These are phyloP conservation scores for Cordyceps cicadae DNA, from an alignment of 2,329 filamentous ascomycete genomes.

Conservation along the genomic window DNA sequence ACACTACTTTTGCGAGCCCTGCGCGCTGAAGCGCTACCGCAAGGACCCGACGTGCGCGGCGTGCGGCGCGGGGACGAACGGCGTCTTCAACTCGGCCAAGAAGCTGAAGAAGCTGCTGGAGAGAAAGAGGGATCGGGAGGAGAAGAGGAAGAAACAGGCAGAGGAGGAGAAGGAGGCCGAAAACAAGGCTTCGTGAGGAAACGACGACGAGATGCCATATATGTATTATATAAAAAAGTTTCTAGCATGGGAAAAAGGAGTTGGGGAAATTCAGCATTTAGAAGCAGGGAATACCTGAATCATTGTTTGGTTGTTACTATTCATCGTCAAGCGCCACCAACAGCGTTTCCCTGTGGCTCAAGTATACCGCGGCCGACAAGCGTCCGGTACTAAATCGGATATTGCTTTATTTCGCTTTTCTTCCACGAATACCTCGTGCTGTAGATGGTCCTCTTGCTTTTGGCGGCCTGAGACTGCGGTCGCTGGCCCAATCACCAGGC, in stretches of 20 bases:
- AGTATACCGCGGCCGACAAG: too few relatives aligned
- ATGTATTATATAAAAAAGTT: neutral
- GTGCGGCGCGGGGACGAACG: conserved; percentile 76
- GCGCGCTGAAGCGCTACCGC: conserved; percentile 77
- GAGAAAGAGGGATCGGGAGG: conserved; percentile 56
- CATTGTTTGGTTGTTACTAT: neutral
- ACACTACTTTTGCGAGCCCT: conserved; percentile 92
- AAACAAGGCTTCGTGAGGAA: neutral
- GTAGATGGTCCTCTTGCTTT: neutral
- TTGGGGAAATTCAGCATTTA: neutral
- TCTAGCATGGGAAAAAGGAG: neutral
- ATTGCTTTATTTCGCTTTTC: neutral
- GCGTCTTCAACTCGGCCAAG: conserved; percentile 84
- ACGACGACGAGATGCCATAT: neutral
- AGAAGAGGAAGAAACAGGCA: conserved; percentile 47
- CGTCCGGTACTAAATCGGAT: too few relatives aligned
- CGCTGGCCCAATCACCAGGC: neutral
- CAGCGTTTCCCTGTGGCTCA: neutral
- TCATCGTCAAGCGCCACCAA: neutral
- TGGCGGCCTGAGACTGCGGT: neutral
- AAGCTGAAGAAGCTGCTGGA: conserved; percentile 73
- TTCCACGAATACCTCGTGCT: neutral
- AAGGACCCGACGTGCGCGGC: conserved; percentile 81
- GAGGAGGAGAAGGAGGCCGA: conserved; percentile 43
- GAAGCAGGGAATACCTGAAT: conserved; percentile 1